A percentile compares a stretch with the other conserved stretches of the same genome.
These are phyloP conservation scores for Phlyctochytrium planicorne DNA, from an alignment of 192 early-diverging fungal species.

Conservation along the genomic window DNA sequence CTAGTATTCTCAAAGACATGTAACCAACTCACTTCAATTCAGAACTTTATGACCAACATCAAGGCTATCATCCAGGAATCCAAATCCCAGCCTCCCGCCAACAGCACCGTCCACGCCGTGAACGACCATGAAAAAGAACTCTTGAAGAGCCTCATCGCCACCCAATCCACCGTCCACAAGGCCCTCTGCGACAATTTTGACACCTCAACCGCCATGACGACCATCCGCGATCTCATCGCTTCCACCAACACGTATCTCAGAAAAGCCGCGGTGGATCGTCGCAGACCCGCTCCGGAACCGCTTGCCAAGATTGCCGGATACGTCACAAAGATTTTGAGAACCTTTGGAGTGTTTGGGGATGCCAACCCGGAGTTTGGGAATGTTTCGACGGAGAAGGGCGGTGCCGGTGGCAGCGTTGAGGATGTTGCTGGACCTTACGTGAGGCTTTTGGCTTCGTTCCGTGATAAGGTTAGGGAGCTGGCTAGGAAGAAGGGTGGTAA, in stretches of 20 bases:
- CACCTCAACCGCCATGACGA: constrained; percentile 77
- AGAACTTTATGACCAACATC: constrained; percentile 88
- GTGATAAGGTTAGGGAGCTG: constrained; percentile 81
- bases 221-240: constrained; percentile 75
- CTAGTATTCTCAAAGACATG: neutral
- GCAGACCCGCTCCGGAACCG: too few relatives aligned
- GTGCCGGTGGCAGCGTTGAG: constrained; percentile 41
- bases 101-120: constrained; percentile 73
- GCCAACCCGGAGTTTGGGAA: constrained; percentile 65
- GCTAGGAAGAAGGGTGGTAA: constrained; percentile 53
- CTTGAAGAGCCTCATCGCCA: constrained; percentile 57
- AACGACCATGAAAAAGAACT: constrained; percentile 70
- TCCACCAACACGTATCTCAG: constrained; percentile 75
- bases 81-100: constrained; percentile 48
- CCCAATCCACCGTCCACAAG: constrained; percentile 72
- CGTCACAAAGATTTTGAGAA: constrained; percentile 76
- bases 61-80: constrained; percentile 74
- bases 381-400: constrained; percentile 2
- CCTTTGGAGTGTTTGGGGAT: constrained; percentile 76
- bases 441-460: constrained; percentile 77
- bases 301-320: constrained; percentile 79
- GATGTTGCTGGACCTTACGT: constrained; percentile 78
- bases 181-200: constrained; percentile 93
- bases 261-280: constrained; percentile 63
- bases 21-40: constrained; percentile 4